Base-by-base conservation (phyloP, 495 filamentous ascomycete species). In the Beverwykella pulmonaria region DNA sequence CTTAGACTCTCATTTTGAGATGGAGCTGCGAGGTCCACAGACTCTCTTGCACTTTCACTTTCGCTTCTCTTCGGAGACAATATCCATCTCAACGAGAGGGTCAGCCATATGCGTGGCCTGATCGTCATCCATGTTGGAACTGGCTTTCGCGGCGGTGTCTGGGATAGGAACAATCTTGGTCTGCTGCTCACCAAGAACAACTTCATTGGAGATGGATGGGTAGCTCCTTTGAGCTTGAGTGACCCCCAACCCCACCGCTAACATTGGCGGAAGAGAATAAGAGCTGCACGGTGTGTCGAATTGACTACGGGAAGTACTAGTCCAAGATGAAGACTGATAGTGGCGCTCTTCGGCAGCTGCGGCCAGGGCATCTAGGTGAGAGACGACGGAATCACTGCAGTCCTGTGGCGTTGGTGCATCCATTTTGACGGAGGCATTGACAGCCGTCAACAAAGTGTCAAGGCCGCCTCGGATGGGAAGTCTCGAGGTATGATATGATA, bases 301-400 rank as follows among this genome's bases (percentile, higher is more conserved):
- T 34, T 34, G 30, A 5, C 12, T 12, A 34, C 30, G 30, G 12
- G 30, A 34, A 34, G 30, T 12, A 34, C 30, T 12, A 34, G 30
- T 4, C 30, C 30, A 34, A 34, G 30, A 34, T 12, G 30, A 34
- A 5, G 30, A 12, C 30, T 34, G 30, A 12, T 34, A 34, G 5
- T 12, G 30, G 12, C 30, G 30, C 12, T 34, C 30, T 12, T 34
- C 30, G 30, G 30, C 29, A 17, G 59, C 46, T 1, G 59, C 23
- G 15, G 32, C 59, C 29, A 53, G 59, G 12, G 59, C 59, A 23
- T 61, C 59, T 23, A 61, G 29, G 32, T 61, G 29, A 23, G 59
- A 61, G n/a, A 61, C 48, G 22, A 61, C 47, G 1, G 59, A 61
- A 29, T 61, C 59, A 41, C 53, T 52, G 15, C 59, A 47, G 9